These are phyloP conservation scores for Colletotrichum australisinense DNA, from an alignment of 2,329 filamentous ascomycete genomes.

Conservation along the genomic window DNA sequence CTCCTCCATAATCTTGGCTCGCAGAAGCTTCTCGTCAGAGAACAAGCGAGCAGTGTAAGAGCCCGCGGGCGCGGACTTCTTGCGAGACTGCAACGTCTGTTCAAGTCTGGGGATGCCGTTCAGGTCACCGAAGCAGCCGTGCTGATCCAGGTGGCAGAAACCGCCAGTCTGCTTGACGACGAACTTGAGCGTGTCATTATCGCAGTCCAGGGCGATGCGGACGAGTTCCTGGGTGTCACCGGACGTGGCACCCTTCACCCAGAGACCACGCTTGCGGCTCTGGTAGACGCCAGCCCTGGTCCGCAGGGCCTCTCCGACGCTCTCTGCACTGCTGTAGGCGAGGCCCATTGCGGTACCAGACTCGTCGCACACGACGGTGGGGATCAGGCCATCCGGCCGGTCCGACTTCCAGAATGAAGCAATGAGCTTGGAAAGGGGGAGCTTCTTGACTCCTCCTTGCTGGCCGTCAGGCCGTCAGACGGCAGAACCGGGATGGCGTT, in stretches of 20 bases:
- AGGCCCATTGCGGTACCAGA: conserved; percentile 85
- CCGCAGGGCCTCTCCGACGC: conserved; percentile 85
- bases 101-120: conserved; percentile 86
- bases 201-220: conserved; percentile 88
- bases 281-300: conserved; percentile 90
- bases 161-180: conserved; percentile 89
- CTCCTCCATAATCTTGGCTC: conserved; percentile 98
- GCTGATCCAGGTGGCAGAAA: conserved; percentile 94
- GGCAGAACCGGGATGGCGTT: conserved; percentile 80
- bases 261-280: conserved; percentile 93
- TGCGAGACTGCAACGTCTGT: conserved; percentile 85
- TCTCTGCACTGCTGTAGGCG: conserved; percentile 94
- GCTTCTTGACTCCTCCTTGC: conserved; percentile 68
- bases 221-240: conserved; percentile 94
- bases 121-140: conserved; percentile 91
- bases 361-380: conserved; percentile 93
- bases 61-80: conserved; percentile 83
- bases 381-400: conserved; percentile 83
- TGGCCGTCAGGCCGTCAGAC: conserved; percentile 75
- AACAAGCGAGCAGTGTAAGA: conserved; percentile 96
- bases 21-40: conserved; percentile 87
- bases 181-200: conserved; percentile 92
- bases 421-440: conserved; percentile 79
- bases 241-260: conserved; percentile 96
- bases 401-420: conserved; percentile 83